phyloP scores from a whole-genome alignment of 768 basidiomycete genomes.

The Tricholoma terreum region DNA sequence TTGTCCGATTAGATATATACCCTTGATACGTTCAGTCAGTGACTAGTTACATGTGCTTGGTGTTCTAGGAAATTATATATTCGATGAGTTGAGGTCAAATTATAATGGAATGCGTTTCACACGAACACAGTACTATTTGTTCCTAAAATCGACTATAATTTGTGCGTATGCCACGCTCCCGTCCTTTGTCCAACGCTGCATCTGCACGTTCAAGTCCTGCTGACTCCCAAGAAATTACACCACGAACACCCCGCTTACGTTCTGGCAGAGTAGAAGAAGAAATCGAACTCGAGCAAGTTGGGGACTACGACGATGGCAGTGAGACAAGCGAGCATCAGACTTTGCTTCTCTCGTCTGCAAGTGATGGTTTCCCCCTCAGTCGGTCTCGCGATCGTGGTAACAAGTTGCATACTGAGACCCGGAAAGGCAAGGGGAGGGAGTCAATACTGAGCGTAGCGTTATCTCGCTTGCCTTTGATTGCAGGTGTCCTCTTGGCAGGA shows the following conservation, averaged over 20 bases:
- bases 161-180: slow-evolving; percentile 36
- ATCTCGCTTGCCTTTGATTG: slow-evolving; percentile 39
- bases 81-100: too few species aligned
- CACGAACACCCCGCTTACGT: slow-evolving; percentile 62
- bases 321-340: slow-evolving; percentile 39
- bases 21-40: not conserved
- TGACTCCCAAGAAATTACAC: slow-evolving; percentile 43
- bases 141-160: not conserved
- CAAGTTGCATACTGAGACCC: slow-evolving; percentile 24
- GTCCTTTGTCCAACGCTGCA: slow-evolving; percentile 34
- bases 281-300: slow-evolving; percentile 42
- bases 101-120: not conserved
- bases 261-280: slow-evolving; percentile 57
- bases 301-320: slow-evolving; percentile 32
- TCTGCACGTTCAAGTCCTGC: slow-evolving; percentile 29
- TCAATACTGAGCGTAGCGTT: slow-evolving; percentile 21
- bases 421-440: slow-evolving; percentile 13
- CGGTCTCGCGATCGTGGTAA: slow-evolving; percentile 42
- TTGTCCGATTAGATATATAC: not conserved
- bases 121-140: not conserved
- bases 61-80: not conserved
- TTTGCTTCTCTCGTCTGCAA: slow-evolving; percentile 46
- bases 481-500: slow-evolving; percentile 43
- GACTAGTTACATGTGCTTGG: not conserved
- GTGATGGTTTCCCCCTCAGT: slow-evolving; percentile 34